These are phyloP conservation scores for Avena atlantica DNA, from an alignment of 176 grass and related monocot species.

Conservation along the genomic window DNA sequence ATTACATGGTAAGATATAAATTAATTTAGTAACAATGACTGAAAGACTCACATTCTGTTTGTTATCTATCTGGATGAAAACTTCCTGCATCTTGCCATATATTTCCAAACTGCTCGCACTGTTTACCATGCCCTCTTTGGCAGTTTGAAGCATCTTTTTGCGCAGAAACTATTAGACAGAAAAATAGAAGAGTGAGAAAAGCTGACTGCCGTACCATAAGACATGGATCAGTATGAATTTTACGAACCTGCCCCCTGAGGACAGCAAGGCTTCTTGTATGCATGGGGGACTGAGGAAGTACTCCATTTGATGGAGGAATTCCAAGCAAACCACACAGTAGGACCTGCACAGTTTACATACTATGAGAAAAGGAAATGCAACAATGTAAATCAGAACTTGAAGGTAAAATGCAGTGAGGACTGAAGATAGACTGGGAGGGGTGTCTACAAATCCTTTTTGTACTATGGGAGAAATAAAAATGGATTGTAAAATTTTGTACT, in stretches of 20 bases:
- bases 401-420: background rate
- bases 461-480: conserved; percentile 20
- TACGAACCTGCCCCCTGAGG: conserved; percentile 84
- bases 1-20: conserved; percentile 8
- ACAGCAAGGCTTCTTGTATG: conserved; percentile 91
- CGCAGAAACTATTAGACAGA: conserved; percentile 59
- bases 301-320: conserved; percentile 94
- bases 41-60: conserved; percentile 47
- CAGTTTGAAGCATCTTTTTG: conserved; percentile 85
- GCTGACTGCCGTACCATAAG: background rate
- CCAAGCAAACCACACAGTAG: conserved; percentile 86
- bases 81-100: conserved; percentile 87
- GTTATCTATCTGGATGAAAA: conserved; percentile 75
- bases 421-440: conserved; percentile 35
- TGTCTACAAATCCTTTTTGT: conserved; percentile 23
- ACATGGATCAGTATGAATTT: conserved; percentile 32
- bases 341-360: conserved; percentile 60
- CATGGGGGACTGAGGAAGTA: conserved; percentile 98
- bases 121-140: conserved; percentile 65
- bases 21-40: conserved; percentile 16
- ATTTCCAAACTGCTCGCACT: conserved; percentile 71
- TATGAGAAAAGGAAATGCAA: conserved; percentile 35
- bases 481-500: background rate
- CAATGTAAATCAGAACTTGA: background rate
- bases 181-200: conserved; percentile 34